Percentiles rank a stretch among this genome's conserved stretches.
phyloP scores from a whole-genome alignment of 2,329 filamentous ascomycete genomes.

The Fusarium miscanthi region DNA sequence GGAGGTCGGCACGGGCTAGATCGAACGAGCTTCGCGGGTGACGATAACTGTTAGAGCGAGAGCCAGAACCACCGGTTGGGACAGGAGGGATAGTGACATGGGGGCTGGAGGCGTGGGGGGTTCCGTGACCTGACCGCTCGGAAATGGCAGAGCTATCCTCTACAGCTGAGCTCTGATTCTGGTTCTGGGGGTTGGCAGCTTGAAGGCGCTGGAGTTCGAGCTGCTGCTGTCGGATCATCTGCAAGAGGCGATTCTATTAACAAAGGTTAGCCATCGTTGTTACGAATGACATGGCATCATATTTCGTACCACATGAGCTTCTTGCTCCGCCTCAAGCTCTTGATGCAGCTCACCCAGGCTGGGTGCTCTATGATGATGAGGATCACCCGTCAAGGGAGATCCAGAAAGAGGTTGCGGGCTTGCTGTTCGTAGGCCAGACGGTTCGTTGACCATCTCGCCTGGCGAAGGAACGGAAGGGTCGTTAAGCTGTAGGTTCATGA shows the following conservation, averaged over 20 bases:
- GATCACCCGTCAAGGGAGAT: constrained; percentile 62
- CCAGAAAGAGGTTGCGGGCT: constrained; percentile 61
- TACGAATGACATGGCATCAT: constrained; percentile 16
- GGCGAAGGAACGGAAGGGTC: constrained; percentile 75
- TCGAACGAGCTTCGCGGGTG: constrained; percentile 70
- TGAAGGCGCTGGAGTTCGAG: constrained; percentile 73
- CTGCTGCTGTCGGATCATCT: constrained; percentile 82
- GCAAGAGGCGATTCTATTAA: constrained; percentile 75
- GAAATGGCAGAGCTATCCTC: constrained; percentile 60
- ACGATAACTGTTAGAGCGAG: constrained; percentile 62
- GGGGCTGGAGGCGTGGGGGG: constrained; percentile 50
- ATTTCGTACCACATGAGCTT: constrained; percentile 74
- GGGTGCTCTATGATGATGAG: constrained; percentile 73
- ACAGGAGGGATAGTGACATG: constrained; percentile 49
- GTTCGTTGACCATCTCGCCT: constrained; percentile 72
- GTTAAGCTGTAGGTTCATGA: constrained; percentile 80
- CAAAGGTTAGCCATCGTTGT: constrained; percentile 15
- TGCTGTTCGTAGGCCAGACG: constrained; percentile 43
- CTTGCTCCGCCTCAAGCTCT: constrained; percentile 82
- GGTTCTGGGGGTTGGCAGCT: constrained; percentile 52
- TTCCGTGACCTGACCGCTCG: constrained; percentile 56
- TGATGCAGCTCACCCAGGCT: constrained; percentile 83
- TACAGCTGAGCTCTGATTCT: constrained; percentile 53
- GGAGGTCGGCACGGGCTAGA: constrained; percentile 65
- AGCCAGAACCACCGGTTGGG: constrained; percentile 56